Evolutionary conservation across 176 grass and related monocot genomes (phyloP).

Genomic region (Bromus sterilis): DNA sequence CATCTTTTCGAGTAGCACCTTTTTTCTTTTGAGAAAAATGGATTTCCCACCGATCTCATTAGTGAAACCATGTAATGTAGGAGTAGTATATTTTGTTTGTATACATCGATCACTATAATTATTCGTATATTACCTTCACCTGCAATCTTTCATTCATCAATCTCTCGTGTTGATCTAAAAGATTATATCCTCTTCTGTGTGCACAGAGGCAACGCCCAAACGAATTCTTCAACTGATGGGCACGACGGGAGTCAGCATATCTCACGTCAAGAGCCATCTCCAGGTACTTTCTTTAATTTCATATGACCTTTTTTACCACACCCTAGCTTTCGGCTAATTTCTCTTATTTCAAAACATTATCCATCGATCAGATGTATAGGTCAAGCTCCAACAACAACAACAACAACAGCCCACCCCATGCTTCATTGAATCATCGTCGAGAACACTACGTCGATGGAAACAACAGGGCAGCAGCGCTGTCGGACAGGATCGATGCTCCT

Average conservation of each 20-base stretch:
- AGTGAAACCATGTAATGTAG: too few relatives aligned
- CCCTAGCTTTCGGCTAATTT: too few relatives aligned
- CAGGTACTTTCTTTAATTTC: too few relatives aligned
- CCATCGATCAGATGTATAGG: constrained; percentile 86
- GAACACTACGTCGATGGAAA: background rate
- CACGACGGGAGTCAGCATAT: constrained; percentile 64
- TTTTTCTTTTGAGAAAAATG: too few relatives aligned
- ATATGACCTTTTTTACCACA: too few relatives aligned
- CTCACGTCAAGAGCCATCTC: constrained; percentile 97
- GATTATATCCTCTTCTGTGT: constrained; percentile 14
- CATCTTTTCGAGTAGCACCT: too few relatives aligned
- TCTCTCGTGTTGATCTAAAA: too few relatives aligned
- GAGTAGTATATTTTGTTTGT: too few relatives aligned
- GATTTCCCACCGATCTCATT: too few relatives aligned
- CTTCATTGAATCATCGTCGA: background rate
- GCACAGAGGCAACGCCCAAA: constrained; percentile 84
- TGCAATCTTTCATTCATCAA: too few relatives aligned
- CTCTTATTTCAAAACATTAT: too few relatives aligned
- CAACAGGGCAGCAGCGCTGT: background rate
- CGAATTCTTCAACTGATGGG: constrained; percentile 83
- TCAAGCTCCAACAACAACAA: constrained; percentile 31
- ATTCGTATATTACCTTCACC: too few relatives aligned
- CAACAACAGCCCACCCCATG: background rate
- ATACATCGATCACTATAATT: background rate
- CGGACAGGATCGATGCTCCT: background rate